These are phyloP conservation scores for Ascosphaera pollenicola DNA, from an alignment of 2,329 filamentous ascomycete species.

Conservation along the genomic window DNA sequence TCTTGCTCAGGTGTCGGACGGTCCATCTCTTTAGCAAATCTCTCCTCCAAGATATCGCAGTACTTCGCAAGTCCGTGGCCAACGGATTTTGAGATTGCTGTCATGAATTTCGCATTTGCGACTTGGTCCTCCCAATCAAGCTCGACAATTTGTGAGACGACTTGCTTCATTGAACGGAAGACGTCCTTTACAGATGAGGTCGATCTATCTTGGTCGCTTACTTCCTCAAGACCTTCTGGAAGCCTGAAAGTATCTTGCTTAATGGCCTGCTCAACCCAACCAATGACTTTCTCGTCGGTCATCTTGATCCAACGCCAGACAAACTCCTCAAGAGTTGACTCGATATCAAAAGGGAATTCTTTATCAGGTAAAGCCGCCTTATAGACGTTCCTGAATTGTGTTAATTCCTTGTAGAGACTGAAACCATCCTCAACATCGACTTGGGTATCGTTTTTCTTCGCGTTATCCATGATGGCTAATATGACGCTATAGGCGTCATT, in stretches of 20 bases:
- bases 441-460: conserved; percentile 47
- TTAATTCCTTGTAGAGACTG: conserved; percentile 72
- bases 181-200: conserved; percentile 71
- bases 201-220: conserved; percentile 23
- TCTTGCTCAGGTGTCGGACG: conserved; percentile 71
- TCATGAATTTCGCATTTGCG: conserved; percentile 95
- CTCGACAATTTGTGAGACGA: conserved; percentile 63
- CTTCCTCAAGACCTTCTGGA: background rate
- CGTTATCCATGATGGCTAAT: conserved; percentile 52
- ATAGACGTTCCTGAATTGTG: conserved; percentile 66
- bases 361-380: conserved; percentile 45
- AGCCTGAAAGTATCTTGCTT: conserved; percentile 76
- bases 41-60: conserved; percentile 72
- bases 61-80: conserved; percentile 66
- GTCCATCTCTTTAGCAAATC: conserved; percentile 84
- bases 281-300: conserved; percentile 57
- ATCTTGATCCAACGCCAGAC: conserved; percentile 87
- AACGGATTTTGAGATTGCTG: conserved; percentile 65
- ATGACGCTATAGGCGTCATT: conserved; percentile 74
- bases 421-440: conserved; percentile 84
- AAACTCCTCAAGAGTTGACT: conserved; percentile 68
- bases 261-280: conserved; percentile 75
- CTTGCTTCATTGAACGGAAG: conserved; percentile 84
- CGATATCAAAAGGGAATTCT: conserved; percentile 66
- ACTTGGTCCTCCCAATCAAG: conserved; percentile 86